Conservation (phyloP, 2,329 filamentous ascomycete species). For the Penicillium sp. region DNA sequence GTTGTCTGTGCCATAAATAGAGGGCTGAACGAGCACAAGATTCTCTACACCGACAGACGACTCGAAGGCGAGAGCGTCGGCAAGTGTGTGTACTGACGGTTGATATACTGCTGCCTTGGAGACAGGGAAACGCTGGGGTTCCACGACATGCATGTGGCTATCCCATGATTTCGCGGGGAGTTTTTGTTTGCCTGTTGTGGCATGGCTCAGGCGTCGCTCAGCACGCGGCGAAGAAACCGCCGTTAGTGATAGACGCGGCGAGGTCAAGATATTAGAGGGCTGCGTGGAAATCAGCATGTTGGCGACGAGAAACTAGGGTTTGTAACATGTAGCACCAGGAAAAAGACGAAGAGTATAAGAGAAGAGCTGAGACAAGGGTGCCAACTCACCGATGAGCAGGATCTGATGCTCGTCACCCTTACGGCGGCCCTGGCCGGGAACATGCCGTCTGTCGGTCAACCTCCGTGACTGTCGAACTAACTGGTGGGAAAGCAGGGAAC, state of each 20-base stretch:
- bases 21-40: constrained; percentile 62
- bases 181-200: constrained; percentile 13
- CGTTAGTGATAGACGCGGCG: constrained; percentile 18
- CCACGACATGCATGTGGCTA: constrained; percentile 64
- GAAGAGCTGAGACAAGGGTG: neutral
- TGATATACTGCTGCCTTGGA: constrained; percentile 52
- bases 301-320: neutral
- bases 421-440: constrained; percentile 6
- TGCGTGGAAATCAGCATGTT: constrained; percentile 28
- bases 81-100: constrained; percentile 51
- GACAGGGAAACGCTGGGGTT: constrained; percentile 54
- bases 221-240: constrained; percentile 4
- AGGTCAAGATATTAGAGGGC: constrained; percentile 16
- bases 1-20: constrained; percentile 63
- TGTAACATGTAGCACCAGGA: neutral
- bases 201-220: constrained; percentile 15
- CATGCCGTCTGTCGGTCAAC: constrained; percentile 21
- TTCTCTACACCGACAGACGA: constrained; percentile 53
- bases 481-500: constrained; percentile 11
- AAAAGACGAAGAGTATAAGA: neutral
- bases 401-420: constrained; percentile 9
- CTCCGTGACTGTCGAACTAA: constrained; percentile 9
- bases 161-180: constrained; percentile 54
- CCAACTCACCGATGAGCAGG: constrained; percentile 18
- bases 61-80: constrained; percentile 55